A percentile compares a stretch with the other conserved stretches of the same genome.
Conservation (phyloP, 768 basidiomycete genomes). For the Agrocybe chaxingu region DNA sequence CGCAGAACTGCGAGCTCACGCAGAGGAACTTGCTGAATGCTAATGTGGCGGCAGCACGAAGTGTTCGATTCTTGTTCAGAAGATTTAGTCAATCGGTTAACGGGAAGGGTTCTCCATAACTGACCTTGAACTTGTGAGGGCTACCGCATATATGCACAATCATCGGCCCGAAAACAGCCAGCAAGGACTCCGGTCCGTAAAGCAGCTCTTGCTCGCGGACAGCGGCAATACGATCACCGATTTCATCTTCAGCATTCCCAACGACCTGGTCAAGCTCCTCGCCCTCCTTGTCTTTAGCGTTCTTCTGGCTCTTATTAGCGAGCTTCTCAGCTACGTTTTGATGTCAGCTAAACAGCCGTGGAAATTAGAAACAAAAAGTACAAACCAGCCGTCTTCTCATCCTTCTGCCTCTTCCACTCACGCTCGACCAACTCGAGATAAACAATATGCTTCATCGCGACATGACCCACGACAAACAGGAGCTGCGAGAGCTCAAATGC, state of each 20-base stretch:
- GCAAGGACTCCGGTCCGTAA: constrained; percentile 75
- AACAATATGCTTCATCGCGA: constrained; percentile 96
- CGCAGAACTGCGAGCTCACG: constrained; percentile 92
- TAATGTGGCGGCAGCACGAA: constrained; percentile 84
- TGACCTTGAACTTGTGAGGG: constrained; percentile 87
- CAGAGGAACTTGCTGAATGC: constrained; percentile 96
- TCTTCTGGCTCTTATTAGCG: constrained; percentile 26
- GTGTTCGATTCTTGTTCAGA: constrained; percentile 65
- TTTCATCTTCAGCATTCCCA: constrained; percentile 97
- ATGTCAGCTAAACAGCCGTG: neutral
- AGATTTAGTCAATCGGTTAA: neutral
- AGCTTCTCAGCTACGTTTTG: constrained; percentile 53
- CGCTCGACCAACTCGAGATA: constrained; percentile 94
- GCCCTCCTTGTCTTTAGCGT: constrained; percentile 42
- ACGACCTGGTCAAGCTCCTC: constrained; percentile 97
- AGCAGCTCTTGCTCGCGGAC: constrained; percentile 87
- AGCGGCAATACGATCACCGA: constrained; percentile 84
- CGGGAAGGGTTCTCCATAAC: constrained; percentile 3
- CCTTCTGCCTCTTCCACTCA: constrained; percentile 96
- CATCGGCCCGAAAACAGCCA: constrained; percentile 87
- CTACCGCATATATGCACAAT: constrained; percentile 88
- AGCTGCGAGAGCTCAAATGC: constrained; percentile 89
- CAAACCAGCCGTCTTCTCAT: constrained; percentile 78
- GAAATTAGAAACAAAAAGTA: neutral
- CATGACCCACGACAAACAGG: constrained; percentile 94